phyloP scores from a whole-genome alignment of 768 basidiomycete species.

The Kwoniella botswanensis region DNA sequence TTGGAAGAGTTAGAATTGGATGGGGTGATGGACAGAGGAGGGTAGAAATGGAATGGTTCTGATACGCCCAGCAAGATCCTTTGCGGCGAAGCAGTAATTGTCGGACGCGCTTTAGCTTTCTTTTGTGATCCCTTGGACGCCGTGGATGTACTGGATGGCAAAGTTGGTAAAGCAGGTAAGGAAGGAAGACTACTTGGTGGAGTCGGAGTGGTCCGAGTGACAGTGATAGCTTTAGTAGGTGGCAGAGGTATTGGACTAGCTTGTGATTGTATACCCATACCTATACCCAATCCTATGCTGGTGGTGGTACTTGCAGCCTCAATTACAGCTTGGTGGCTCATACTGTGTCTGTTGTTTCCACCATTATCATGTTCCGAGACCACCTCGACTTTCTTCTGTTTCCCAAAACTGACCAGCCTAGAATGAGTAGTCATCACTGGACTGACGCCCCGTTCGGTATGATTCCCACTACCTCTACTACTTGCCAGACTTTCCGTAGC shows the following conservation, averaged over 20 bases:
- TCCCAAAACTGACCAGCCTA: constrained; percentile 34
- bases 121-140: constrained; percentile 2
- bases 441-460: constrained; percentile 24
- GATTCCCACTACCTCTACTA: not conserved
- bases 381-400: constrained; percentile 26
- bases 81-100: constrained; percentile 13
- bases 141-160: constrained; percentile 11
- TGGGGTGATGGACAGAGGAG: constrained; percentile 29
- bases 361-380: not conserved
- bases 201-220: constrained; percentile 21
- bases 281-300: constrained; percentile 13
- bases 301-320: constrained; percentile 13
- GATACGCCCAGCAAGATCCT: constrained; percentile 44
- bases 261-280: constrained; percentile 12
- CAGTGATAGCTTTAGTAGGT: constrained; percentile 15
- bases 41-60: constrained; percentile 49
- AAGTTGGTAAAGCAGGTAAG: constrained; percentile 36
- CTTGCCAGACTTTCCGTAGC: constrained; percentile 24
- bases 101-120: not conserved
- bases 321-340: constrained; percentile 21
- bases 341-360: constrained; percentile 1
- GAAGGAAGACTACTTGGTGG: constrained; percentile 38
- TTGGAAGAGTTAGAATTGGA: constrained; percentile 26
- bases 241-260: constrained; percentile 20
- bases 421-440: constrained; percentile 34